These are phyloP conservation scores for Rutstroemia sp. DNA, from an alignment of 2,329 filamentous ascomycete genomes.

Conservation along the genomic window DNA sequence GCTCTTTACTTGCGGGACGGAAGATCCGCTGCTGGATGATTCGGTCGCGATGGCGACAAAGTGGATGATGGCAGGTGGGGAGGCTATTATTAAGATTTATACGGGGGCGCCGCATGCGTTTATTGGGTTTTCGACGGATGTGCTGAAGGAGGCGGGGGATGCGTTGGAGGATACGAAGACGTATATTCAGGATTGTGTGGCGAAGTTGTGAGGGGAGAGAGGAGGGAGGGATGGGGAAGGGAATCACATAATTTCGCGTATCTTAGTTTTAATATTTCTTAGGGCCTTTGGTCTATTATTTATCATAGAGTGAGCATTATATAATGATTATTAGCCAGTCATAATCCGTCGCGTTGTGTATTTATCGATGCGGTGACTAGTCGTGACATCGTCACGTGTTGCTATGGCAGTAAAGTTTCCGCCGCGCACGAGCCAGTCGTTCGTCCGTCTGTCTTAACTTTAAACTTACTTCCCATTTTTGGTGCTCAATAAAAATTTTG, in stretches of 20 bases:
- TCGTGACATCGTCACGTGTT: too few species aligned
- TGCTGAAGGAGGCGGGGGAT: slow-evolving; percentile 15
- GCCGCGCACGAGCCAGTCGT: too few species aligned
- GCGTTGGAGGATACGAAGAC: slow-evolving; percentile 16
- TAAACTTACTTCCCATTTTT: too few species aligned
- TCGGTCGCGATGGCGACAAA: slow-evolving; percentile 45
- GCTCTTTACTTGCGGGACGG: slow-evolving; percentile 46
- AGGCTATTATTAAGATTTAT: slow-evolving; percentile 44
- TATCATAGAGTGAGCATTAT: too few species aligned
- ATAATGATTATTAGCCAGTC: too few species aligned
- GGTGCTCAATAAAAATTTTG: too few species aligned
- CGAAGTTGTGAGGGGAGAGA: background rate
- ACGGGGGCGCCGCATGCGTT: slow-evolving; percentile 49
- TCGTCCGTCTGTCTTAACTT: too few species aligned
- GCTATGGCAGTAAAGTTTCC: too few species aligned
- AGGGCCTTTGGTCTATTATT: too few species aligned
- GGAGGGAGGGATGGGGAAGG: too few species aligned
- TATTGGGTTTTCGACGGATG: slow-evolving; percentile 19
- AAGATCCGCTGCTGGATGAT: slow-evolving; percentile 46
- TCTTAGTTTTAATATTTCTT: too few species aligned
- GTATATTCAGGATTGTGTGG: slow-evolving; percentile 15
- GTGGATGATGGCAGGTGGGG: slow-evolving; percentile 44
- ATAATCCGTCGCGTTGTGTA: background rate
- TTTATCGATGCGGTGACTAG: too few species aligned
- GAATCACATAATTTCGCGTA: background rate